Evolutionary conservation across 2,329 filamentous ascomycete genomes (phyloP), one percentile per base, ranked within the genome.

Genomic region (Fusarium mexicanum): DNA sequence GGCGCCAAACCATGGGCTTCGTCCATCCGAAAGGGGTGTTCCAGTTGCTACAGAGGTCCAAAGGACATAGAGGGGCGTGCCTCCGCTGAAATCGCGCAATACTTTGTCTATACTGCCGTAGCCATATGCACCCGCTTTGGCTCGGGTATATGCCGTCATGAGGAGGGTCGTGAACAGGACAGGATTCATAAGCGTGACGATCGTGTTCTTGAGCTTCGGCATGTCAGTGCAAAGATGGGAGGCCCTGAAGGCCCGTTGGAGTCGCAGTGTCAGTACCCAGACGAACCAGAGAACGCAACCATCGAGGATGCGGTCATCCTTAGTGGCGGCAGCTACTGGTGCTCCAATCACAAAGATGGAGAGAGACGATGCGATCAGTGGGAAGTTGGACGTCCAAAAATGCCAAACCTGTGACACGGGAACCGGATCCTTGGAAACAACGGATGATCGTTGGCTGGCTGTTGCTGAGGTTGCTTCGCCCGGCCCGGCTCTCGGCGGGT

Each of bases 151-250:
- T 33, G 79, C 84, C 33, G 84, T 83, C 79, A 86, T 83, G 40
- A 80, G 71, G 12, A 87, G 79, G 0, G 86, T 86, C 4, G 85
- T 86, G 64, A 84, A 79, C 18, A 89, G 81, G 2, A 89, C 86
- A 1, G 87, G 83, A 61, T 88, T 88, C 69, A 85, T 81, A 6
- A 85, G 71, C 1, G 85, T 86, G 4, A 82, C 79, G 6, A 86
- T 58, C 5, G 81, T 64, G 55, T 78, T 78, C 58, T 80, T 80
- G 61, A 78, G 61, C 12, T 76, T 75, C 3, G 66, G 64, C 2
- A 69, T 59, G 4, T 48, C 20, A 1, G 22, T 43, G 10, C 71
- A 72, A 10, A 63, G 13, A 0, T 22, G 46, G 0, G 72, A 71
- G 2, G 29, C 50, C 51, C 84, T 85, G 71, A 86, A 79, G 11